Evolutionary conservation across 495 filamentous ascomycete species (phyloP).

Genomic region (Massariosphaeria phaeospora): DNA sequence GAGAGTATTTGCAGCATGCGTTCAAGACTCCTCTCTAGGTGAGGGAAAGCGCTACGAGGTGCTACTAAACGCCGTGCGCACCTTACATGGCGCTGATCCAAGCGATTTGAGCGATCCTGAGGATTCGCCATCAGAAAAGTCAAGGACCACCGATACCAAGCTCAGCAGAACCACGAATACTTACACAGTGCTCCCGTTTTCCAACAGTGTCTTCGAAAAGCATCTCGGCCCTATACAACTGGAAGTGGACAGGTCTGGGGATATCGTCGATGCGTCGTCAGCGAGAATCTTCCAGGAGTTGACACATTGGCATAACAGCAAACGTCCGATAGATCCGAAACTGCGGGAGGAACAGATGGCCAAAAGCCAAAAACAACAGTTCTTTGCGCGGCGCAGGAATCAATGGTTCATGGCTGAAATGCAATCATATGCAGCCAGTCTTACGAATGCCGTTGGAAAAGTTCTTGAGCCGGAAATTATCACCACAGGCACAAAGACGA

Average conservation of each 20-base stretch:
- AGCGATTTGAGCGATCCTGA: not conserved
- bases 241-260: conserved; percentile 31
- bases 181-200: conserved; percentile 55
- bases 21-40: conserved; percentile 5
- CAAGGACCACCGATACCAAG: not conserved
- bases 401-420: conserved; percentile 59
- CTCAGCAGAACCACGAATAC: conserved; percentile 11
- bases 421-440: conserved; percentile 61
- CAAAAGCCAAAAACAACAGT: conserved; percentile 25
- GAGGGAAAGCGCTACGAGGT: conserved; percentile 6
- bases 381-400: conserved; percentile 44
- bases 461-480: conserved; percentile 59
- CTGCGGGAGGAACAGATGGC: conserved; percentile 19
- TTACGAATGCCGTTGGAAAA: conserved; percentile 60
- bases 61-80: conserved; percentile 2
- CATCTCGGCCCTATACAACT: conserved; percentile 54
- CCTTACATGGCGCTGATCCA: not conserved
- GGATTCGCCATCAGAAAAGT: not conserved
- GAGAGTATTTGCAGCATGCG: conserved; percentile 46
- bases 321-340: conserved; percentile 46
- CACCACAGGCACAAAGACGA: conserved; percentile 40
- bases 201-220: conserved; percentile 53
- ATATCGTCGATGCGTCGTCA: conserved; percentile 19
- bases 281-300: conserved; percentile 52
- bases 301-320: conserved; percentile 62